These are phyloP conservation scores for Clohesyomyces aquaticus DNA, from an alignment of 495 filamentous ascomycete species.

Conservation along the genomic window DNA sequence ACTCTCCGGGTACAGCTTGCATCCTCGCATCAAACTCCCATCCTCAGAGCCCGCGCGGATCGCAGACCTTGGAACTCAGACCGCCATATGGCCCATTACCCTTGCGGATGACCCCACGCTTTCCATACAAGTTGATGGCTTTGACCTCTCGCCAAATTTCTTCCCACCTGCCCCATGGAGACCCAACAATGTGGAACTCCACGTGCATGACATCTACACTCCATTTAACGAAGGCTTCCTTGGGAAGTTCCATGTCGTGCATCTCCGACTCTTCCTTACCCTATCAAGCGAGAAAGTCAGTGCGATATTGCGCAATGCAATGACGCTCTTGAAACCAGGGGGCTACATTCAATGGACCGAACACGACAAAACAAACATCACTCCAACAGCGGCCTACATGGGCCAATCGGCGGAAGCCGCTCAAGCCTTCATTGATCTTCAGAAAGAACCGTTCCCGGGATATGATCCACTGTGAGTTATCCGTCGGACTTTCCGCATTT, in stretches of 20 bases:
- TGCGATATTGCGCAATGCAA: not conserved
- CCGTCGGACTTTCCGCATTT: no score
- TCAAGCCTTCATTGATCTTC: not conserved
- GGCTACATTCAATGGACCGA: not conserved
- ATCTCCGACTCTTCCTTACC: conserved; percentile 6
- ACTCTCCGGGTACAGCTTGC: not conserved
- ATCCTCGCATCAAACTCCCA: not conserved
- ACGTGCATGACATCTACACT: not conserved
- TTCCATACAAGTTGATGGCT: conserved; percentile 41
- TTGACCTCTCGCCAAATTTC: conserved; percentile 3
- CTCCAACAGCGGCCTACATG: not conserved
- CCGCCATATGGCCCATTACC: not conserved
- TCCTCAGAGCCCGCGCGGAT: not conserved
- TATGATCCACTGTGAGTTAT: not conserved
- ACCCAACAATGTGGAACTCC: conserved; percentile 2
- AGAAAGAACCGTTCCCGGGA: not conserved
- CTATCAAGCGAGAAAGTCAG: not conserved
- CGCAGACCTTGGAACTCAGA: not conserved
- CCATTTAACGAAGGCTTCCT: not conserved
- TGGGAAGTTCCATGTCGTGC: conserved; percentile 2
- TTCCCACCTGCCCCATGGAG: not conserved
- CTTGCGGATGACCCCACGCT: not conserved
- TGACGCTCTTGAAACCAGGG: not conserved
- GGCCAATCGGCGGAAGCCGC: not conserved
- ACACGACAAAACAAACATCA: not conserved